A percentile compares a stretch with the other conserved stretches of the same genome.
Conservation (phyloP, 805 yeast species). For the Zygosaccharomyces bailii region DNA sequence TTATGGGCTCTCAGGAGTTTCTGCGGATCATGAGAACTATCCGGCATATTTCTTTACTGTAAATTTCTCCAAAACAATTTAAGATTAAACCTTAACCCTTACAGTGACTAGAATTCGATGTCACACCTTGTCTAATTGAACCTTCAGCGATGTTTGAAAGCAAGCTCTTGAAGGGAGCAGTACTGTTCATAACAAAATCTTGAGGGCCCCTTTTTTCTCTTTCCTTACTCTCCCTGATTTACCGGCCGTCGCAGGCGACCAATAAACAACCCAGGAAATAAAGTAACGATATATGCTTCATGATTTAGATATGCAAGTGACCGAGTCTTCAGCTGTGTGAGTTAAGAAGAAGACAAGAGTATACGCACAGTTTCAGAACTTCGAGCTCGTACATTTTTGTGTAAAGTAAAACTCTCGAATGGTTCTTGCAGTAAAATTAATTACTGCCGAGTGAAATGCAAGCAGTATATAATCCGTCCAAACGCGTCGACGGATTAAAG, state of each 20-base stretch:
- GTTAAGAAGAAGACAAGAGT: no score
- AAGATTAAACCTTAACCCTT: not conserved
- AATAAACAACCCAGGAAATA: not conserved
- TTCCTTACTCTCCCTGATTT: not conserved
- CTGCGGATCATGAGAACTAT: constrained; percentile 18
- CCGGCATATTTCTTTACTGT: not conserved
- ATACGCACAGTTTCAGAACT: no score
- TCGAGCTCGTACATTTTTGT: no score
- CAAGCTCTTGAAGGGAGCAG: not conserved
- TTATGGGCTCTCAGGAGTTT: constrained; percentile 23
- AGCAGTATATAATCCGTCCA: no score
- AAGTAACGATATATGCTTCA: not conserved
- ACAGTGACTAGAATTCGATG: no score
- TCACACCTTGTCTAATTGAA: no score
- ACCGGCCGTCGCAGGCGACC: constrained; percentile 1
- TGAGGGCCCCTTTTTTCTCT: not conserved
- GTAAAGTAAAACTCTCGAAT: no score
- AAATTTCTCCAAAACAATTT: not conserved
- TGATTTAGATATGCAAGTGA: not conserved
- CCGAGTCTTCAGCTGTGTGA: not conserved
- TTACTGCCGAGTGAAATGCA: no score
- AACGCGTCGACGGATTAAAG: no score
- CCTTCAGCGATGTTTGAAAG: not conserved
- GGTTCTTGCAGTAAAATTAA: no score
- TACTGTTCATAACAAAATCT: not conserved